Evolutionary conservation across 139 green algal species (phyloP), one percentile per base, ranked within the genome.

Genomic region (Chlorella sorokiniana): DNA sequence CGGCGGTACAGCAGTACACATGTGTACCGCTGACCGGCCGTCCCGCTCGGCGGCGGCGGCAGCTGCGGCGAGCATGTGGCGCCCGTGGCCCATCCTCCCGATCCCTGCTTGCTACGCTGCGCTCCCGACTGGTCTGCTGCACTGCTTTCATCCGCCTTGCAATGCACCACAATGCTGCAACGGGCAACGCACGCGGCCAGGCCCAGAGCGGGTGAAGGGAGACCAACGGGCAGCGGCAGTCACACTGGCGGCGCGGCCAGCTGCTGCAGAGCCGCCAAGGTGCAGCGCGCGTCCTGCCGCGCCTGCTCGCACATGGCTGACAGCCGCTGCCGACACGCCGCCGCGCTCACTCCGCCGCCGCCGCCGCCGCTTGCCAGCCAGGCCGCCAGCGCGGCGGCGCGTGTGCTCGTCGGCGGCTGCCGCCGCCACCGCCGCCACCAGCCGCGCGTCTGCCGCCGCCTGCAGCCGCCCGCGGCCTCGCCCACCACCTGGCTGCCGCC

Each of bases 221-320:
- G n/a, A n/a, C n/a, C n/a, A n/a, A n/a, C n/a, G n/a, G n/a, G n/a
- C n/a, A n/a, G n/a, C n/a, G n/a, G n/a, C n/a, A n/a, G n/a, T 48
- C 35, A 72, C 16, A 29, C 18, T 44, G 6, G 35, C 40, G 27
- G 44, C 48, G 38, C 22, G 38, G 41, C 77, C 45, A 82, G 63
- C 27, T 63, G 31, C 8, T 37, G 77, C 77, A 82, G 45, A 7
- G 77, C 42, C 22, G 64, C 64, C 44, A 82, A 35, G 45, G 76
- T 82, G 64, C 29, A n/a, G 14, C 42, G 61, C 4, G 63, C 48
- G 9, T 35, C 33, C 33, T 22, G 44, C 67, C 65, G 61, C 45
- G 44, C 63, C 48, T 67, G 25, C 25, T 61, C 11, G 4, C 65
- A 59, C n/a, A 82, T 33, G 33, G 7, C 22, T 8, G 35, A 42